These are phyloP conservation scores for Rosa chinensis DNA, from an alignment of 306 rosid genomes.

Conservation along the genomic window DNA sequence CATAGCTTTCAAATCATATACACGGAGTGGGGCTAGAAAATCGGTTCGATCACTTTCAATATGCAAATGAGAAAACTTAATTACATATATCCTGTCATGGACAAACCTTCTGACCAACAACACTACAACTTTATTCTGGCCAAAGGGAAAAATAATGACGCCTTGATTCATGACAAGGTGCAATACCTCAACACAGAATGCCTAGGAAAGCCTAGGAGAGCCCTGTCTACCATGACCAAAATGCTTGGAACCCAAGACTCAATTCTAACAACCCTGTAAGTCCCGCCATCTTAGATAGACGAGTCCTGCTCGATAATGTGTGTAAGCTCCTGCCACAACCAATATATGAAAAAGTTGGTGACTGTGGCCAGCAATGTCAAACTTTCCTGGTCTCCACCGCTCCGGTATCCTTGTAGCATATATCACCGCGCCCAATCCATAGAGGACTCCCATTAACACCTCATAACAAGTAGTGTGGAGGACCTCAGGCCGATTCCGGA, in stretches of 20 bases:
- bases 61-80: too few species aligned
- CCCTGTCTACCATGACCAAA: too few species aligned
- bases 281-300: conserved; percentile 62
- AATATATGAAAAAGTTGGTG: conserved; percentile 67
- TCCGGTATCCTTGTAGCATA: conserved; percentile 57
- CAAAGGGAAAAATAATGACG: neutral
- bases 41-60: neutral
- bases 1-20: neutral
- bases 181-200: neutral
- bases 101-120: neutral
- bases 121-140: conserved; percentile 4
- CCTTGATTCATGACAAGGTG: neutral
- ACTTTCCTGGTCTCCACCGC: conserved; percentile 66
- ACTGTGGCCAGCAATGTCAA: conserved; percentile 67
- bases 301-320: conserved; percentile 52
- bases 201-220: neutral
- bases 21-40: neutral
- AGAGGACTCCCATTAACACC: conserved; percentile 53
- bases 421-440: conserved; percentile 61
- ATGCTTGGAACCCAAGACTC: neutral
- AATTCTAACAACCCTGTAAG: conserved; percentile 40
- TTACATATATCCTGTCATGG: neutral
- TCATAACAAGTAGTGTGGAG: conserved; percentile 52
- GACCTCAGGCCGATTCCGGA: conserved; percentile 43
- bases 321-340: conserved; percentile 68